Base-by-base conservation (phyloP, 2,329 filamentous ascomycete species). In the Chalaropsis thielavioides region DNA sequence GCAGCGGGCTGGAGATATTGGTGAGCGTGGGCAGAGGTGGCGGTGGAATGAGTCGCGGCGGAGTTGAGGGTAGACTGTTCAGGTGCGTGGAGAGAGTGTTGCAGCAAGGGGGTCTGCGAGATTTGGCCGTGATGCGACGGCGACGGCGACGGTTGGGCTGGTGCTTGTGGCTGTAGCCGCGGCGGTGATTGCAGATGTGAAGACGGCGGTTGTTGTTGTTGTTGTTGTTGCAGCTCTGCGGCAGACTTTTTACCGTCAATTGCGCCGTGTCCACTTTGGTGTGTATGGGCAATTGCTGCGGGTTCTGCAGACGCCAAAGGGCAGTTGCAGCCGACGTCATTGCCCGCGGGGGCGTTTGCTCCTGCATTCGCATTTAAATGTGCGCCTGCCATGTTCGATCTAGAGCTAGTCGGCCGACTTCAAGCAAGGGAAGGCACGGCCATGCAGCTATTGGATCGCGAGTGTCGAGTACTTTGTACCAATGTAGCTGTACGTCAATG, bases 321-420 rank as follows among this genome's bases (percentile, higher is more conserved):
- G 40, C 41, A 38, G 49, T 49, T 54, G n/a, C 38, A 24, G 10
- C 61, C 44, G 41, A 40, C 27, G 4, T 51, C 56, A 43, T 38
- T 58, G 54, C 24, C 24, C 24, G 27, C 35, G 49, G 27, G 3
- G 35, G 27, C 27, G 15, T 38, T 38, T 58, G 35, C n/a, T 17
- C 22, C 35, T 49, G 46, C 38, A n/a, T 19, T 24, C 8, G 61
- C 24, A 46, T 24, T n/a, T 65, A 49, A 27, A 27, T 59, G 31
- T 40, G 60, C 60, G 31, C 43, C 60, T 35, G 38, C 60, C 60
- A 62, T 62, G 27, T 46, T 62, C 43, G 24, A 31, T 62, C 19
- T 62, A 17, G 22, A 19, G 13, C 27, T 62, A 17, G 41, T 44
- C 44, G 5, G 24, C 51, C 51, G 51, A 58, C 51, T 58, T 58